Base-by-base conservation (phyloP, 306 rosid genomes). In the Herpetospermum pedunculosum region DNA sequence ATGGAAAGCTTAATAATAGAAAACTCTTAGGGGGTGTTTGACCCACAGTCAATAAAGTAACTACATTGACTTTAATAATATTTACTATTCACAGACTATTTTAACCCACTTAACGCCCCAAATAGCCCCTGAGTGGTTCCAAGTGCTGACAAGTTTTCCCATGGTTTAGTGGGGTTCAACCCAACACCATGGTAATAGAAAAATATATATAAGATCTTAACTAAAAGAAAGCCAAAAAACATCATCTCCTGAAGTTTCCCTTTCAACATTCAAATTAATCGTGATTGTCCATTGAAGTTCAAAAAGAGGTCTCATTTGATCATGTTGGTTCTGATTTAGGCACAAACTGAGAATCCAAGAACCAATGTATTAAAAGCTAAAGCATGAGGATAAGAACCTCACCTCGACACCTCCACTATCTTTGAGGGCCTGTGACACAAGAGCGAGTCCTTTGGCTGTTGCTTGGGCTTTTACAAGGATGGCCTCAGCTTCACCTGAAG, bases 401-500 rank as follows among this genome's bases (percentile, higher is more conserved):
- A 91, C 99, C 96, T 94, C 99, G 5, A 81, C 73, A 71, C 99
- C 99, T 19, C 99, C 99, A 78, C 13, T 77, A 78, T 88, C 92
- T 73, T 86, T 88, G 15, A 94, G 90, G 52, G 95, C 1, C 80
- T 78, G 80, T 43, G 99, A 94, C 49, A 91, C 95, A 57, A 68
- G 70, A 75, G 87, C 73, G 47, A 94, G 84, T 58, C 96, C 99
- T 75, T 89, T 87, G 47, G 97, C 89, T 75, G 99, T 89, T 63
- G 99, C 99, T 85, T 68, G 86, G 32, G 99, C 95, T 84, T 75
- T 94, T 32, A 97, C 95, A 72, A 94, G 88, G 83, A 92, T 90
- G 58, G 98, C 96, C 77, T 92, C 92, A 26, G 98, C 98, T 84
- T 94, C 99, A 79, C 99, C 99, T 94, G 87, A 59, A 75, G 72